Conservation (phyloP, 257 asterid species). For the Primulina eburnea region DNA sequence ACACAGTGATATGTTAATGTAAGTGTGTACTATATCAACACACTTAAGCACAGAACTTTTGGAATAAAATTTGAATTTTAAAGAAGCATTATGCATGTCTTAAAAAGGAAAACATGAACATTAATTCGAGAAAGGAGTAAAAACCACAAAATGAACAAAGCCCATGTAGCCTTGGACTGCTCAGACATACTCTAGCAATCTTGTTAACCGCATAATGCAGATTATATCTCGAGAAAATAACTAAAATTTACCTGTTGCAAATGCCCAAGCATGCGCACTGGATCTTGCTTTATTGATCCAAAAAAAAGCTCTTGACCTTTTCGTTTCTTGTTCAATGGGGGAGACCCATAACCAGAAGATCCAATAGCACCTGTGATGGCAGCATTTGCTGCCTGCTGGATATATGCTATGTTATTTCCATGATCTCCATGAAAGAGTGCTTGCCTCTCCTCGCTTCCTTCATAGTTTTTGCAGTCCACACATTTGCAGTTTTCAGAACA, state of each 20-base stretch:
- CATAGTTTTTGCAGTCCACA: constrained; percentile 89
- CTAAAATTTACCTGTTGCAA: constrained; percentile 57
- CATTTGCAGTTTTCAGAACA: constrained; percentile 94
- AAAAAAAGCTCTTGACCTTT: constrained; percentile 69
- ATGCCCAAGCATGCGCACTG: constrained; percentile 52
- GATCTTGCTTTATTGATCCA: constrained; percentile 54
- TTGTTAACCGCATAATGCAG: constrained; percentile 15
- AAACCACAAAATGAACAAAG: neutral
- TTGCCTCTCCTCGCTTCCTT: constrained; percentile 90
- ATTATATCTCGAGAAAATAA: constrained; percentile 20
- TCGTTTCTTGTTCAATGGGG: constrained; percentile 72
- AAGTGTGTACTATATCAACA: neutral
- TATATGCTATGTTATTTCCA: constrained; percentile 56
- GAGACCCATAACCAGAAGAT: constrained; percentile 82
- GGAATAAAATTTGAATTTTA: too few species aligned
- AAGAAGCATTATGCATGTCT: neutral
- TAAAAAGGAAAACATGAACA: too few species aligned
- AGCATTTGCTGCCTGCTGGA: constrained; percentile 96
- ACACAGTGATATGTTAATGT: neutral
- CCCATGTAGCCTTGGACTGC: neutral
- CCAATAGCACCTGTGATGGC: constrained; percentile 94
- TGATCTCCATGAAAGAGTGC: constrained; percentile 84
- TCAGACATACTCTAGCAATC: neutral
- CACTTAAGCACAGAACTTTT: neutral
- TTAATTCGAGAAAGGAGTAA: too few species aligned